These are phyloP conservation scores for Cyathus striatus DNA, from an alignment of 768 basidiomycete species.

Conservation along the genomic window DNA sequence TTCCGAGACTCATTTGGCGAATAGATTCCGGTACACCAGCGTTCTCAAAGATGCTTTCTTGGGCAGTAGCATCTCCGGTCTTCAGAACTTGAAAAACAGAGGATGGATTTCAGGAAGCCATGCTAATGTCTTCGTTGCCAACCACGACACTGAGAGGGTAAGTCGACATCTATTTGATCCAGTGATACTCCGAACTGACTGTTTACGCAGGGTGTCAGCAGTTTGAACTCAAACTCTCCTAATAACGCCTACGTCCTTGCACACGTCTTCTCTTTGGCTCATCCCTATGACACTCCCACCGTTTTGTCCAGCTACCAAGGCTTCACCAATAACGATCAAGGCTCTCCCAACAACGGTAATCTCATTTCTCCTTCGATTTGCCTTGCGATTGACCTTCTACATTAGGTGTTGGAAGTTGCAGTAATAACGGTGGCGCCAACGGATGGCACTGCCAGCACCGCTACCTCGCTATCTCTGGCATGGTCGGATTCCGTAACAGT, in stretches of 20 bases:
- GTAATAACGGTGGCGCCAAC: constrained; percentile 39
- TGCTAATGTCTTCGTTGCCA: constrained; percentile 64
- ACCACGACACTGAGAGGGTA: constrained; percentile 67
- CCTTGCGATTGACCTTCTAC: background rate
- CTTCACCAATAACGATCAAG: constrained; percentile 46
- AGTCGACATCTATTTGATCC: constrained; percentile 7
- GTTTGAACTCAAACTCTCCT: constrained; percentile 54
- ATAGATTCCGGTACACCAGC: constrained; percentile 55
- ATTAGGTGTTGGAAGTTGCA: constrained; percentile 44
- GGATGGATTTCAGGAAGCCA: constrained; percentile 51
- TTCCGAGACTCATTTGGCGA: background rate
- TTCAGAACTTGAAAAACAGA: constrained; percentile 49
- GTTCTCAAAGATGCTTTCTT: constrained; percentile 48
- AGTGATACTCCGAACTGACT: background rate
- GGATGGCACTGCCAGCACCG: constrained; percentile 70
- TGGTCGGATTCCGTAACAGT: constrained; percentile 61
- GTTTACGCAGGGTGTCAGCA: constrained; percentile 36
- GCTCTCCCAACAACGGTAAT: constrained; percentile 55
- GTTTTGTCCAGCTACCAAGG: constrained; percentile 53
- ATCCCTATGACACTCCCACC: constrained; percentile 62
- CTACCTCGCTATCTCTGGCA: constrained; percentile 49
- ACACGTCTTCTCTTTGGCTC: constrained; percentile 59
- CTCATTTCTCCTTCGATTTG: background rate
- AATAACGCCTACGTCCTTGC: constrained; percentile 60
- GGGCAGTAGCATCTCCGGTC: constrained; percentile 40